These are phyloP conservation scores for Jamesozyma lodderae DNA, from an alignment of 805 yeast genomes.

Conservation along the genomic window DNA sequence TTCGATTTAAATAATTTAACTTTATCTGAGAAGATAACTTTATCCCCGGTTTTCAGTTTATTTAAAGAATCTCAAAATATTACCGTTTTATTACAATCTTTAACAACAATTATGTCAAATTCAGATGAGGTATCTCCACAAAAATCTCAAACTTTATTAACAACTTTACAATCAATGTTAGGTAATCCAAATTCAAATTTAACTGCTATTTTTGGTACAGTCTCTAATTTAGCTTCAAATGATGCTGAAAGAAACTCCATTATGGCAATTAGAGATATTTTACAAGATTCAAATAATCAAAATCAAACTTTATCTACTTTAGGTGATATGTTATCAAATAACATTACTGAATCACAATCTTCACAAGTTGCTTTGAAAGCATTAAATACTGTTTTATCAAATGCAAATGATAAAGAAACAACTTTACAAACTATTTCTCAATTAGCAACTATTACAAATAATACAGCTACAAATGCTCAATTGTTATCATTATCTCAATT, in stretches of 20 bases:
- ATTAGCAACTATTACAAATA: slow-evolving; percentile 14
- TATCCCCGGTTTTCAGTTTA: slow-evolving; percentile 22
- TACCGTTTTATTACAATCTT: slow-evolving; percentile 15
- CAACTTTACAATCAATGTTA: slow-evolving; percentile 10
- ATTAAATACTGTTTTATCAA: slow-evolving; percentile 12
- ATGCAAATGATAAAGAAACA: slow-evolving; percentile 14
- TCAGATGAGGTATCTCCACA: slow-evolving; percentile 10
- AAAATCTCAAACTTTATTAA: slow-evolving; percentile 12
- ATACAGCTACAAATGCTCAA: slow-evolving; percentile 19
- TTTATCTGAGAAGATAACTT: slow-evolving; percentile 13
- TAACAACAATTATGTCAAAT: slow-evolving; percentile 13
- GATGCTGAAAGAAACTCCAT: slow-evolving; percentile 11
- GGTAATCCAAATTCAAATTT: slow-evolving; percentile 3
- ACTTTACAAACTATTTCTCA: slow-evolving; percentile 14
- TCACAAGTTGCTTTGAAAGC: slow-evolving; percentile 18
- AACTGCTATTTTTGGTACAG: slow-evolving; percentile 8
- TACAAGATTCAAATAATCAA: slow-evolving; percentile 13
- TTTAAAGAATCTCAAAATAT: slow-evolving; percentile 17
- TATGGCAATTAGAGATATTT: slow-evolving; percentile 14
- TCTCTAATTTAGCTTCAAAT: slow-evolving; percentile 11
- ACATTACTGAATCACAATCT: slow-evolving; percentile 16
- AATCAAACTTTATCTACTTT: slow-evolving; percentile 15
- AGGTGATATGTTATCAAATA: slow-evolving; percentile 10
- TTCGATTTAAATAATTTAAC: slow-evolving; percentile 20
- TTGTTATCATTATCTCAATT: slow-evolving; percentile 16